Evolutionary conservation across 2,329 filamentous ascomycete species (phyloP), one percentile per base, ranked within the genome.

Genomic region (Teratosphaeria destructans): DNA sequence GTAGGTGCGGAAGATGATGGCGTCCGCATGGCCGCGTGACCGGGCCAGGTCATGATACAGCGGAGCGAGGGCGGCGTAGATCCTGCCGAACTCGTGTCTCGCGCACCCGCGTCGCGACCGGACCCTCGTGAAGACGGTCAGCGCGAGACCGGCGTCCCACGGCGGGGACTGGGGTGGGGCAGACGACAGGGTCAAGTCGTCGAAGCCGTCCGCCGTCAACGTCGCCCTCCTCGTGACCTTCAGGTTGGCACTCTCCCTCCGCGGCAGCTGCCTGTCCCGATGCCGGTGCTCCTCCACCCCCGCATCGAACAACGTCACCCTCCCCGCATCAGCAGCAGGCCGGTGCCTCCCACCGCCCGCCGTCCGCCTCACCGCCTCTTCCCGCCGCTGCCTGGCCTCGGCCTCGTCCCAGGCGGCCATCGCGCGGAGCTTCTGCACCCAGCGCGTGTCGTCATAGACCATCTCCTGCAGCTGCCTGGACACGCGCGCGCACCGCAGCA

Each of bases 391-490:
- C 62, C 92, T 82, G 4, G 94, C 94, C 71, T 96, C 93, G 3
- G 78, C 74, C 71, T 99, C 94, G 70, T 95, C 87, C 94, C 94
- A 99, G 65, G 89, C 88, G 1, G 87, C 89, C 85, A 99, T 96
- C 60, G 82, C 85, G 34, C 88, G 88, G 58, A 99, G 76, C 63
- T 89, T 83, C 64, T 89, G 85, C 47, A 97, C 88, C 94, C 94
- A 99, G 77, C 93, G 83, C 56, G 91, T 90, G 74, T 99, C 94
- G 73, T 99, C 94, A 75, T 97, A 99, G 3, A 96, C 92, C 92
- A 99, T 99, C 76, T 99, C 94, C 71, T 88, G 87, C 81, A 97
- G 84, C 62, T 90, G 88, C 70, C 84, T 88, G 60, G 90, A 96
- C 27, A 89, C 86, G 63, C 87, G 86, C 53, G 94, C 93, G 71